phyloP scores from a whole-genome alignment of 202 grass and related monocot genomes.

The Carex sylvatica region DNA sequence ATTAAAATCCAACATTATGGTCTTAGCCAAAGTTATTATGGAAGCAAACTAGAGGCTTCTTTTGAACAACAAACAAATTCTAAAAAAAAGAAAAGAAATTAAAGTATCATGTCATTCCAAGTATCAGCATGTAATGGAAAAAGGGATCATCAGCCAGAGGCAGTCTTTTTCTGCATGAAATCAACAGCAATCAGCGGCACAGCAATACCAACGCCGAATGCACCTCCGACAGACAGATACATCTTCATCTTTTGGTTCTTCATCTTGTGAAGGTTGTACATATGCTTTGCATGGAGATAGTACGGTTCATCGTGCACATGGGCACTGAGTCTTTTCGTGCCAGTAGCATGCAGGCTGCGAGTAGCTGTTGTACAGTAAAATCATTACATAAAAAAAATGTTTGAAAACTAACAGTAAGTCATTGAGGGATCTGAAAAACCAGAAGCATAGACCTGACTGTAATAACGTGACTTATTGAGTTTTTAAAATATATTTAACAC shows the following conservation, averaged over 20 bases:
- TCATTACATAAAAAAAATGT: slow-evolving; percentile 2
- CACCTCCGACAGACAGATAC: slow-evolving; percentile 41
- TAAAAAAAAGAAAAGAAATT: neutral
- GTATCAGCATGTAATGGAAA: neutral
- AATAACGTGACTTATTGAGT: neutral
- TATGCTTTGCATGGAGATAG: slow-evolving; percentile 90
- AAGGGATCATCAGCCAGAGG: slow-evolving; percentile 56
- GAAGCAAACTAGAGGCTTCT: neutral
- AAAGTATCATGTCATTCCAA: neutral
- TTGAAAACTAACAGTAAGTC: neutral
- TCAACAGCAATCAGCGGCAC: slow-evolving; percentile 65
- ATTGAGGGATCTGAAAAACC: neutral
- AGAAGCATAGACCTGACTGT: neutral
- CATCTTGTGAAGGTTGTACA: slow-evolving; percentile 95
- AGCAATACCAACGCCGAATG: slow-evolving; percentile 48
- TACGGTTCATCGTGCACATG: slow-evolving; percentile 59
- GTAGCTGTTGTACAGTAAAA: slow-evolving; percentile 37
- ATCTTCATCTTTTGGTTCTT: slow-evolving; percentile 60
- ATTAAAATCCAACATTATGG: too few species aligned
- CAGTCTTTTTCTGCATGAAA: slow-evolving; percentile 80
- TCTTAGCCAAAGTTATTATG: neutral
- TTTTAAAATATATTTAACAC: neutral
- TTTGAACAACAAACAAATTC: neutral
- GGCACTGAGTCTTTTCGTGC: slow-evolving; percentile 67
- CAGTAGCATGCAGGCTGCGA: slow-evolving; percentile 71